These are phyloP conservation scores for Gossypium rotundifolium DNA, from an alignment of 345 rosid genomes.

Conservation along the genomic window DNA sequence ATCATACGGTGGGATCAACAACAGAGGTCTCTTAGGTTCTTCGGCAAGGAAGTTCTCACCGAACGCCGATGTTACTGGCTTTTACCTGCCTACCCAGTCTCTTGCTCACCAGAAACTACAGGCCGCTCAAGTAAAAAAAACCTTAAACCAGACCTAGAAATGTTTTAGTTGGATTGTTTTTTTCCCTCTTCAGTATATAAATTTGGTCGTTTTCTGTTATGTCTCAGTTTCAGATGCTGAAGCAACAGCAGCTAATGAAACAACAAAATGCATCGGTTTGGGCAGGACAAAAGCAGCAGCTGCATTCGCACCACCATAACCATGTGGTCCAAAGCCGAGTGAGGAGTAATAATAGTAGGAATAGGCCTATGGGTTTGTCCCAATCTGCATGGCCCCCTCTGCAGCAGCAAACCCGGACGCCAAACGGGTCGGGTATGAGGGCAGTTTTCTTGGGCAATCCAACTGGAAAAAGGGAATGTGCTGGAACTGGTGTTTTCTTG, in stretches of 20 bases:
- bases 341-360: conserved; percentile 7
- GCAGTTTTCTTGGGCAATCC: conserved; percentile 50
- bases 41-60: conserved; percentile 24
- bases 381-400: conserved; percentile 56
- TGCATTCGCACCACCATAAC: not conserved
- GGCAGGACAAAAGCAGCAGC: conserved; percentile 22
- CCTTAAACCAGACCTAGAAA: not conserved
- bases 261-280: conserved; percentile 23
- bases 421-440: conserved; percentile 45
- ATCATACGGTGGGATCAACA: conserved; percentile 12
- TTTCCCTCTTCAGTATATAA: not conserved
- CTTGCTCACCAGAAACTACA: conserved; percentile 50
- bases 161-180: not conserved
- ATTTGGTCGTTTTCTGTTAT: not conserved
- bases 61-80: conserved; percentile 16
- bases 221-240: conserved; percentile 50
- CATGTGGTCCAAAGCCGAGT: conserved; percentile 24
- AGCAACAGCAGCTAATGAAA: conserved; percentile 47
- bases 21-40: conserved; percentile 24
- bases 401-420: conserved; percentile 27
- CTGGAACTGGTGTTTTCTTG: conserved; percentile 89
- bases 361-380: conserved; percentile 32
- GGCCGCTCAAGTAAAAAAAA: conserved; percentile 41
- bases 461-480: conserved; percentile 40
- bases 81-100: conserved; percentile 26